Evolutionary conservation across 1,284 basidiomycete species (phyloP).

Genomic region (Ceratobasidium sp.): DNA sequence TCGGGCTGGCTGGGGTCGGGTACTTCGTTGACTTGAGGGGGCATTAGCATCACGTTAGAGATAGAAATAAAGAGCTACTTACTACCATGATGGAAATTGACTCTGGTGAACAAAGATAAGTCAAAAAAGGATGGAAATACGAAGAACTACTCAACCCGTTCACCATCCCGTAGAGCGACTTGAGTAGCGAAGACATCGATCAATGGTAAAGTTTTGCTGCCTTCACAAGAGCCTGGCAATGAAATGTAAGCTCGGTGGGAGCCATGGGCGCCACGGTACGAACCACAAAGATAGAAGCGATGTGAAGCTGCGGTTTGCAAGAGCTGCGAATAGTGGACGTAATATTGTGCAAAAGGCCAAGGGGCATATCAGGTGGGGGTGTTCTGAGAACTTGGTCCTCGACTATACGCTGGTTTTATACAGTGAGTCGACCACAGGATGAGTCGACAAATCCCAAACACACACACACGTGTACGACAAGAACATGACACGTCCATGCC

Average conservation of each 20-base stretch:
- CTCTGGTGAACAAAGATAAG: no score
- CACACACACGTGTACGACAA: neutral
- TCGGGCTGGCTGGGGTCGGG: no score
- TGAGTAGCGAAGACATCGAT: neutral
- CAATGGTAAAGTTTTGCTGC: slow-evolving; percentile 16
- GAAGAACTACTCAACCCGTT: neutral
- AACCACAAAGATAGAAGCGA: neutral
- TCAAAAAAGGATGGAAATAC: no score
- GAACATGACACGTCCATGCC: no score
- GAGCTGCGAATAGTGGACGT: neutral
- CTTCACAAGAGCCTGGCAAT: neutral
- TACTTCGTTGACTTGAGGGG: no score
- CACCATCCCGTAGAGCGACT: neutral
- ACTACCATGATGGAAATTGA: no score
- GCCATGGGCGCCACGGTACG: neutral
- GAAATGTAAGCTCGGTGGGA: neutral
- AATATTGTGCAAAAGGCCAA: neutral
- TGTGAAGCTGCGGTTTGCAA: neutral
- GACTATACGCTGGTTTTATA: neutral
- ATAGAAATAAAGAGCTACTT: no score
- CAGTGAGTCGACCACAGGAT: neutral
- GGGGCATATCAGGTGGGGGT: neutral
- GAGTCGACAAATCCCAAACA: neutral
- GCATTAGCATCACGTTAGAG: no score
- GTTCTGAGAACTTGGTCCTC: neutral